These are phyloP conservation scores for Sinapis alba DNA, from an alignment of 441 rosid species.

Conservation along the genomic window DNA sequence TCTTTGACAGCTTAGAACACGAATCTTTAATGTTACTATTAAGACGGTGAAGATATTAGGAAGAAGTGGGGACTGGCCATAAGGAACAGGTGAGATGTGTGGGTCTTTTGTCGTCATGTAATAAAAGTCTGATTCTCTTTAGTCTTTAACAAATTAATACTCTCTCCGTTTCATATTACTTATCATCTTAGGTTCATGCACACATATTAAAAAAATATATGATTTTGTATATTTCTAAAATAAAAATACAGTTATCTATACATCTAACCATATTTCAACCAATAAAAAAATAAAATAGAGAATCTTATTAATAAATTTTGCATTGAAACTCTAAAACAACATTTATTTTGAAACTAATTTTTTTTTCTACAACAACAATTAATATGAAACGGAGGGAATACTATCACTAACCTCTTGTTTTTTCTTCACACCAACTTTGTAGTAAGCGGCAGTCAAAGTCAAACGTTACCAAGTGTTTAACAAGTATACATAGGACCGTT, in stretches of 20 bases:
- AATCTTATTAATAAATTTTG: no score
- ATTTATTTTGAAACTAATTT: no score
- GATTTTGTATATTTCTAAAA: no score
- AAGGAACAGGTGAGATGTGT: conserved; percentile 31
- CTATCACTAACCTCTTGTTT: not conserved
- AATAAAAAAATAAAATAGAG: no score
- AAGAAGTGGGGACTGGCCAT: conserved; percentile 29
- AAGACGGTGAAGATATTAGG: conserved; percentile 12
- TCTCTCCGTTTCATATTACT: no score
- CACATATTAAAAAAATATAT: no score
- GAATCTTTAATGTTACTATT: conserved; percentile 25
- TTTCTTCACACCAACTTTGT: not conserved
- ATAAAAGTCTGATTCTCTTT: conserved; percentile 5
- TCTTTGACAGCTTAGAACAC: conserved; percentile 5
- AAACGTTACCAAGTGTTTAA: conserved; percentile 12
- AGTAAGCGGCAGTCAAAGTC: conserved; percentile 2
- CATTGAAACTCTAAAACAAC: no score
- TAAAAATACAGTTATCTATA: no score
- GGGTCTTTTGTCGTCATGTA: conserved; percentile 24
- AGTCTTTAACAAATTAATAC: conserved; percentile 10
- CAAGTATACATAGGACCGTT: not conserved
- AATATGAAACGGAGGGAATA: no score
- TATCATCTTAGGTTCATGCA: no score
- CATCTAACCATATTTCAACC: no score
- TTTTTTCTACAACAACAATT: no score